Conservation (phyloP, 2,329 filamentous ascomycete species). For the Pseudocercospora crystallina region DNA sequence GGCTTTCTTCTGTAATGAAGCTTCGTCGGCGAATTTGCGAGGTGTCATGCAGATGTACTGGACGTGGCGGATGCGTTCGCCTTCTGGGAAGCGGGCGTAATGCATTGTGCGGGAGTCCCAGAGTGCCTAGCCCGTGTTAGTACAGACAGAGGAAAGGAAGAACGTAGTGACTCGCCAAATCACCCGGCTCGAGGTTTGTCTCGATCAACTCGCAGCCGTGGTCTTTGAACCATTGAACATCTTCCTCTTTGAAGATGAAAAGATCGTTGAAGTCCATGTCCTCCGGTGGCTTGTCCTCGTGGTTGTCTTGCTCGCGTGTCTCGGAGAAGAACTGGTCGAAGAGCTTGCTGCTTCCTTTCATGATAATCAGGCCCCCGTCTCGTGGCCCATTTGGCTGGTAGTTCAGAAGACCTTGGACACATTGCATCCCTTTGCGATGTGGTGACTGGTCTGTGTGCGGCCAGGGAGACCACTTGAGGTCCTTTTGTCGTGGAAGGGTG, state of each 20-base stretch:
- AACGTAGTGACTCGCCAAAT: constrained; percentile 18
- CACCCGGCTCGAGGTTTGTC: constrained; percentile 24
- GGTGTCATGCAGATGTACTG: constrained; percentile 37
- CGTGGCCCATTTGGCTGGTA: constrained; percentile 46
- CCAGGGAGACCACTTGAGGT: constrained; percentile 44
- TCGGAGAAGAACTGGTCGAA: constrained; percentile 48
- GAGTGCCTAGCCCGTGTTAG: constrained; percentile 4
- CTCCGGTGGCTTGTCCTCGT: constrained; percentile 36
- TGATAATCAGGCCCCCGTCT: constrained; percentile 49
- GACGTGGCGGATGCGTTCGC: constrained; percentile 31
- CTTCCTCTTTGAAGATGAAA: constrained; percentile 43
- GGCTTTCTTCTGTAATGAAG: constrained; percentile 38
- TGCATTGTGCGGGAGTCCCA: constrained; percentile 46
- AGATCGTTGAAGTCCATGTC: constrained; percentile 41
- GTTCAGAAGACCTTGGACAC: constrained; percentile 48
- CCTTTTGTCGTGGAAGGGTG: constrained; percentile 43
- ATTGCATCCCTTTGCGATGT: constrained; percentile 42
- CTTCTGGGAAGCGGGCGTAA: constrained; percentile 39
- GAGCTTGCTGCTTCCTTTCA: constrained; percentile 45
- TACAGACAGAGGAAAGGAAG: background rate
- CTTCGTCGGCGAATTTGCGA: constrained; percentile 37
- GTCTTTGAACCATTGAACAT: constrained; percentile 31
- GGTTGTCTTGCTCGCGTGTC: constrained; percentile 30
- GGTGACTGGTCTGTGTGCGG: constrained; percentile 49
- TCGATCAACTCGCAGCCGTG: constrained; percentile 25